Evolutionary conservation across 2,329 filamentous ascomycete species (phyloP), one percentile per base, ranked within the genome.

Genomic region (Aspergillus spinulosporus): DNA sequence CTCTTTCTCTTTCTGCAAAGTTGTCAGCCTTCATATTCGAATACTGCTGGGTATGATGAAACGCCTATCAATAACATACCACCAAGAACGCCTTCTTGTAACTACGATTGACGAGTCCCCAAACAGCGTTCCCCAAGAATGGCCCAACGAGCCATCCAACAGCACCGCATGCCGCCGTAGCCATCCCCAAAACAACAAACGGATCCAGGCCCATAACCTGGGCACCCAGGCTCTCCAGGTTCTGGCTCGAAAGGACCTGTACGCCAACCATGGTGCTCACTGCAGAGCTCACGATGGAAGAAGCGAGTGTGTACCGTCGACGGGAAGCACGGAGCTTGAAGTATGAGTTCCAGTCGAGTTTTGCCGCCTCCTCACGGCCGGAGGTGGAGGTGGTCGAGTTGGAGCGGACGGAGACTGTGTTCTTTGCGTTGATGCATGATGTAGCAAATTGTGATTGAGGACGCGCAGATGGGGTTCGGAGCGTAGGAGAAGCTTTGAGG

Each of bases 331-430:
- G 91, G 58, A 97, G 87, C 71, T 86, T 85, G 81, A 97, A 96
- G 80, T 96, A 97, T 51, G 85, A 86, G 78, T 97, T 88, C 93
- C 93, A 97, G 76, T 91, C 84, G 42, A 92, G 84, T n/a, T 74
- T 68, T 34, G 73, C 62, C 52, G 67, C 61, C 54, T 71, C 66
- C 32, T 68, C 64, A 50, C 68, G 59, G 14, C 73, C 57, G 8
- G 66, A 51, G 15, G 68, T 68, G 28, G 68, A 72, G 44, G 66
- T 52, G 15, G 68, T 69, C 21, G 68, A 72, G 44, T 72, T 68
- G 11, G 62, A 49, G 15, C 70, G 70, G 44, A 67, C 9, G 39
- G 54, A 45, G 21, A 53, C 40, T 11, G 52, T 52, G 52, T 43
- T 21, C 55, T 56, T 31, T 56, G 50, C 26, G 40, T 52, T 29